Evolutionary conservation across 2,329 filamentous ascomycete genomes (phyloP).

Genomic region (Colletotrichum eleusines): DNA sequence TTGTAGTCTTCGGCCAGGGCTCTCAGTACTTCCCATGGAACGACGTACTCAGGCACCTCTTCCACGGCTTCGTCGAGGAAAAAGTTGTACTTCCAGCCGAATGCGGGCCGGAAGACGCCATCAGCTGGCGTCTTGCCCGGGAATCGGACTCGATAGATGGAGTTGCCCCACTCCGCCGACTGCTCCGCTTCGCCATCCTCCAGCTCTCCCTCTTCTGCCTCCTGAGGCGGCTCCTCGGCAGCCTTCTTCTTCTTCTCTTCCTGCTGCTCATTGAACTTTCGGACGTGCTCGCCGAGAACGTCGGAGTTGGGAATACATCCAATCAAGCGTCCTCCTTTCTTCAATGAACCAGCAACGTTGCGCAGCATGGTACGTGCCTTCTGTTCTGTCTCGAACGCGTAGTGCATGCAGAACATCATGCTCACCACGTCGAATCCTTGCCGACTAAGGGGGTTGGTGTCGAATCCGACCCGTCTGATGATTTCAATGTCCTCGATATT

Average conservation of each 20-base stretch:
- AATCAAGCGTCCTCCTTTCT: slow-evolving; percentile 94
- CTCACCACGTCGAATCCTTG: slow-evolving; percentile 95
- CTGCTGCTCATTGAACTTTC: slow-evolving; percentile 75
- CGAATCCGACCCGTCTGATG: slow-evolving; percentile 88
- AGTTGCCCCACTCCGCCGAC: slow-evolving; percentile 89
- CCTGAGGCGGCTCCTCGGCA: slow-evolving; percentile 46
- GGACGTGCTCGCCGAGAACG: slow-evolving; percentile 83
- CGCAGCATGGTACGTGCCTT: slow-evolving; percentile 92
- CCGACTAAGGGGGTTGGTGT: slow-evolving; percentile 77
- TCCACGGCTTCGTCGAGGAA: slow-evolving; percentile 96
- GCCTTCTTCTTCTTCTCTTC: slow-evolving; percentile 55
- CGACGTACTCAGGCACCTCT: slow-evolving; percentile 95
- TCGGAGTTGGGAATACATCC: slow-evolving; percentile 98
- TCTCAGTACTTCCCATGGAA: slow-evolving; percentile 98
- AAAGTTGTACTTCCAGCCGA: slow-evolving; percentile 98
- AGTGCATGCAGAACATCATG: slow-evolving; percentile 99
- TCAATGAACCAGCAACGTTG: slow-evolving; percentile 90
- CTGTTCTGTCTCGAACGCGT: slow-evolving; percentile 92
- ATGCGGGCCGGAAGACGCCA: slow-evolving; percentile 92
- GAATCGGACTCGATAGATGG: slow-evolving; percentile 91
- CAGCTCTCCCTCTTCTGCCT: slow-evolving; percentile 58
- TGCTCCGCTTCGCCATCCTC: slow-evolving; percentile 73
- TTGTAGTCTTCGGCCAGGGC: slow-evolving; percentile 97
- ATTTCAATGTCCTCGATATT: slow-evolving; percentile 85
- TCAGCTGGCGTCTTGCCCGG: slow-evolving; percentile 85